Percentiles rank a stretch among this genome's conserved stretches.
phyloP scores from a whole-genome alignment of 2,329 filamentous ascomycete species.

The Colletotrichum sp. region DNA sequence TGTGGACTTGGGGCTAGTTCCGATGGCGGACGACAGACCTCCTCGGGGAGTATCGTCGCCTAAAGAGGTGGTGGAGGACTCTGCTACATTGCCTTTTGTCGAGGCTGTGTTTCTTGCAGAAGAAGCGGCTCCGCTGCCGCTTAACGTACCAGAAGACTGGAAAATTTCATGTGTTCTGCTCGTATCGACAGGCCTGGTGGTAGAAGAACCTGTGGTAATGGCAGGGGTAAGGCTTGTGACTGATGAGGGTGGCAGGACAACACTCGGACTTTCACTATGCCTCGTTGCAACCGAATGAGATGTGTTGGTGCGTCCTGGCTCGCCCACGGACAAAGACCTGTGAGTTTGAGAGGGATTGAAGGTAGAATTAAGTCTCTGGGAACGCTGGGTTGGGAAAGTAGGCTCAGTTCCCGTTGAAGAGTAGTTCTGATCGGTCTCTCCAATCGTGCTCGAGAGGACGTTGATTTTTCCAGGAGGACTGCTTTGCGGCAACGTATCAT shows the following conservation, averaged over 20 bases:
- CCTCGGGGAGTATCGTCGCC: neutral
- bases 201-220: neutral
- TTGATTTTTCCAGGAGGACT: neutral
- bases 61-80: neutral
- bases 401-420: neutral
- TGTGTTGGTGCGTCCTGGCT: neutral
- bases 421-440: fast-evolving
- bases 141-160: neutral
- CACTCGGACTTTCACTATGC: neutral
- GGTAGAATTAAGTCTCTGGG: neutral
- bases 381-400: neutral
- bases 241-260: neutral
- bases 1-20: neutral
- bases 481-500: neutral
- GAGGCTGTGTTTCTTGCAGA: neutral
- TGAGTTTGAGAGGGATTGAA: neutral
- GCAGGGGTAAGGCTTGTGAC: neutral
- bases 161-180: neutral
- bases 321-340: neutral
- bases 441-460: neutral
- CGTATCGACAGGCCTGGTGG: neutral
- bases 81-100: neutral
- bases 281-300: neutral
- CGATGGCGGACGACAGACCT: neutral
- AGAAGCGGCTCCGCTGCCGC: neutral